phyloP scores from a whole-genome alignment of 148 eudicot genomes.

The Camellia japonica region DNA sequence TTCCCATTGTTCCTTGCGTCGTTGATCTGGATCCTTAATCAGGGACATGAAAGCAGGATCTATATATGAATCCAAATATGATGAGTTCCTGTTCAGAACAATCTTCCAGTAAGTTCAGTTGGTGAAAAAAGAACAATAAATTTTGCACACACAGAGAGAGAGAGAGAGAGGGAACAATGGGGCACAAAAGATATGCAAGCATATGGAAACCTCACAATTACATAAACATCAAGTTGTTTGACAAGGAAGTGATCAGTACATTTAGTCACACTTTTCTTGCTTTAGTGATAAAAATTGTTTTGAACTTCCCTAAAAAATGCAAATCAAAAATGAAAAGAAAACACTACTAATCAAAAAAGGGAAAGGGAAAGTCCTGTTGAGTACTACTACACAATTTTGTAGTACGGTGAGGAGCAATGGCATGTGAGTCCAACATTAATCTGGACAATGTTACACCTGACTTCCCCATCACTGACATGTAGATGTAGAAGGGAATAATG shows the following conservation, averaged over 20 bases:
- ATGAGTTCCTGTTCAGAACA: slow-evolving; percentile 60
- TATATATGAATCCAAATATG: slow-evolving; percentile 80
- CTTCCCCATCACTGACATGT: background rate
- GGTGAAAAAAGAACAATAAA: background rate
- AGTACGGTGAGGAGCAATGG: background rate
- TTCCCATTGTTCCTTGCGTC: slow-evolving; percentile 91
- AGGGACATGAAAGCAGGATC: slow-evolving; percentile 99
- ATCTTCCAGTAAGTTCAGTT: slow-evolving; percentile 9
- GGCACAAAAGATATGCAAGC: no score
- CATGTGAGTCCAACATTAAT: background rate
- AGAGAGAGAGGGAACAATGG: background rate
- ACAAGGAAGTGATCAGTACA: background rate
- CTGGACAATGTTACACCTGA: background rate
- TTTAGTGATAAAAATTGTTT: background rate
- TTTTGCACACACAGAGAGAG: background rate
- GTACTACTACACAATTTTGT: background rate
- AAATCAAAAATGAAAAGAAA: background rate
- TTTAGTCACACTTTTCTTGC: background rate
- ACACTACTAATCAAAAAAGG: background rate
- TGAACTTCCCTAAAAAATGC: background rate
- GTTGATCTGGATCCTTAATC: slow-evolving; percentile 95
- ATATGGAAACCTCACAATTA: background rate
- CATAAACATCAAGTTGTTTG: background rate
- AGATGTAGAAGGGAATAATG: background rate
- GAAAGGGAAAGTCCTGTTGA: background rate